Conservation (phyloP, 345 rosid species). For the Citrus trifoliata region DNA sequence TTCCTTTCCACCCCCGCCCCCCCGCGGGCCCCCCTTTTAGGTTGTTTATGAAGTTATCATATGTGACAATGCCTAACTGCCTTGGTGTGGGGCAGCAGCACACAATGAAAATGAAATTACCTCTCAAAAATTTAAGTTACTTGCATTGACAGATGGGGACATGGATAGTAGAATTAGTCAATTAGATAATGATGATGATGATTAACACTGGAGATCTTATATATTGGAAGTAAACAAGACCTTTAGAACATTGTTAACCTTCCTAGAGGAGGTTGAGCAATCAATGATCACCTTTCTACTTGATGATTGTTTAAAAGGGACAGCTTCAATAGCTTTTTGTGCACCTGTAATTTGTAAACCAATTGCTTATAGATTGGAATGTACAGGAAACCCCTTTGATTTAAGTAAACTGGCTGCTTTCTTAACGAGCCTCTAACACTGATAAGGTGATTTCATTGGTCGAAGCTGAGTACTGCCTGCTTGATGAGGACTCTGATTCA, state of each 20-base stretch:
- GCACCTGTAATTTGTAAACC: background rate
- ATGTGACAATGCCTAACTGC: too few species aligned
- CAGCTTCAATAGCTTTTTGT: background rate
- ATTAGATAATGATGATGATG: too few species aligned
- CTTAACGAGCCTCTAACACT: constrained; percentile 15
- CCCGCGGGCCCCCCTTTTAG: background rate
- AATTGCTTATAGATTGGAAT: background rate
- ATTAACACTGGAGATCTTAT: background rate
- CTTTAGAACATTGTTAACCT: background rate
- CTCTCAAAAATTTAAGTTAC: too few species aligned
- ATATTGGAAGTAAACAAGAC: too few species aligned
- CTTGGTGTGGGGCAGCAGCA: background rate
- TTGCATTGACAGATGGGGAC: background rate
- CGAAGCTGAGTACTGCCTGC: constrained; percentile 4
- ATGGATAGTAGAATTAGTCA: background rate
- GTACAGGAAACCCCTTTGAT: background rate
- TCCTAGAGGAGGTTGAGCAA: background rate
- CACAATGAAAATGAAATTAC: too few species aligned
- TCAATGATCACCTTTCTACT: background rate
- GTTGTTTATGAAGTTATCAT: background rate
- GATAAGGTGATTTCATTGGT: constrained; percentile 18
- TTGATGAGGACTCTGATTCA: constrained; percentile 9
- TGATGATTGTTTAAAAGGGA: background rate
- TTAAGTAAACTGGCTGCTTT: background rate
- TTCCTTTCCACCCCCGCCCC: background rate